Conservation (phyloP, 345 rosid species). For the Arabidopsis thaliana region TAIR10.1 NC_003074.8:7150501-7151000, state of each 20-base stretch:
- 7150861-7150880: background rate
- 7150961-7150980: too few species aligned
- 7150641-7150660: background rate
- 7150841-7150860: background rate
- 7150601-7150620: conserved; percentile 69
- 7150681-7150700: conserved; percentile 19
- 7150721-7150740: conserved; percentile 67
- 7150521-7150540: conserved; percentile 83
- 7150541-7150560: conserved; percentile 59
- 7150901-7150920: background rate
- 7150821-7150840: background rate
- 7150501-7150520: conserved; percentile 67
- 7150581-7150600: conserved; percentile 59
- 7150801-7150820: conserved; percentile 42
- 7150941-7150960: too few species aligned
- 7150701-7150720: conserved; percentile 1
- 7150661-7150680: conserved; percentile 11
- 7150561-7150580: conserved; percentile 55
- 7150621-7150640: conserved; percentile 57
- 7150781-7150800: conserved; percentile 63
- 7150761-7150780: conserved; percentile 59
- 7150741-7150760: conserved; percentile 71
- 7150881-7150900: background rate
- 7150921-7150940: background rate
- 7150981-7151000: too few species aligned